Conservation (phyloP, 2,329 filamentous ascomycete species). For the Chaetothyriales sp. region DNA sequence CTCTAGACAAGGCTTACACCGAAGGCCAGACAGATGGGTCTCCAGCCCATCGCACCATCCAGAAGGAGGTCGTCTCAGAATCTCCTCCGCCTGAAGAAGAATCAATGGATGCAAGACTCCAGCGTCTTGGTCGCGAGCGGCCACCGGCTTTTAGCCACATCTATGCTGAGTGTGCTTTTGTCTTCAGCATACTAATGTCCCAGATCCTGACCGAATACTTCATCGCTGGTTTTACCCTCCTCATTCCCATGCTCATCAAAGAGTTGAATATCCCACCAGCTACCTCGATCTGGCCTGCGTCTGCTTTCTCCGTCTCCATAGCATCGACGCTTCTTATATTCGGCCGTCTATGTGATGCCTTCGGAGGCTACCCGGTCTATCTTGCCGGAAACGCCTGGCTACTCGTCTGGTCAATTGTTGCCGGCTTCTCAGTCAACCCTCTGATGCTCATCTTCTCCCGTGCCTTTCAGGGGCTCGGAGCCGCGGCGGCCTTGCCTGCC, state of each 20-base stretch:
- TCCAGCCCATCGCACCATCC: background rate
- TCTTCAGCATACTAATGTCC: slow-evolving; percentile 46
- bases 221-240: slow-evolving; percentile 56
- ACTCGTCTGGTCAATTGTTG: slow-evolving; percentile 51
- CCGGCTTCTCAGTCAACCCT: slow-evolving; percentile 52
- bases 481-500: slow-evolving; percentile 55
- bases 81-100: slow-evolving; percentile 15
- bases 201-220: slow-evolving; percentile 58
- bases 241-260: slow-evolving; percentile 49
- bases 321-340: slow-evolving; percentile 38
- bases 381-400: slow-evolving; percentile 50
- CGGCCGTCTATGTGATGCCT: slow-evolving; percentile 43
- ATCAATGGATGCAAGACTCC: slow-evolving; percentile 26
- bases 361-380: slow-evolving; percentile 48
- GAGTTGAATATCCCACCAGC: slow-evolving; percentile 52
- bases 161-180: slow-evolving; percentile 46
- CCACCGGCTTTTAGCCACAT: slow-evolving; percentile 40
- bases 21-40: background rate
- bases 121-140: slow-evolving; percentile 47
- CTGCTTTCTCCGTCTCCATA: slow-evolving; percentile 36
- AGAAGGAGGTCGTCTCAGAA: slow-evolving; percentile 3
- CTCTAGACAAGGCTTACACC: no score
- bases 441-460: slow-evolving; percentile 59
- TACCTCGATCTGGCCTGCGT: slow-evolving; percentile 41
- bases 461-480: slow-evolving; percentile 58